These are phyloP conservation scores for Henckelia pumila DNA, from an alignment of 257 asterid species.

Conservation along the genomic window DNA sequence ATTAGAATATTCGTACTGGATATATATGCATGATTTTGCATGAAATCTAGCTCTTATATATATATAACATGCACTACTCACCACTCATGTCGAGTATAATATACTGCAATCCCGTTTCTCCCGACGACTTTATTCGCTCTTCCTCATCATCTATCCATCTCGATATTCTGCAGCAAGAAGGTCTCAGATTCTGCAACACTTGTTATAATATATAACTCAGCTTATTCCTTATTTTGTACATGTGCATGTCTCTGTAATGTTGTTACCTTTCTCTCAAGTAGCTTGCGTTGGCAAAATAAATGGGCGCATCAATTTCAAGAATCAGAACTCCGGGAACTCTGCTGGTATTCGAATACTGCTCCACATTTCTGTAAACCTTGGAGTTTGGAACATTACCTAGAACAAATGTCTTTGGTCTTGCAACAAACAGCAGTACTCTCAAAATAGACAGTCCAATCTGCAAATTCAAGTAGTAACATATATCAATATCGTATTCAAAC, in stretches of 20 bases:
- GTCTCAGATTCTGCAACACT: background rate
- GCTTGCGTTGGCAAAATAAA: constrained; percentile 79
- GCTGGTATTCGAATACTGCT: constrained; percentile 57
- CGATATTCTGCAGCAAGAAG: constrained; percentile 46
- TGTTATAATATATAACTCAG: too few species aligned
- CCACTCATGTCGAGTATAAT: constrained; percentile 82
- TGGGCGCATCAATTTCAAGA: constrained; percentile 79
- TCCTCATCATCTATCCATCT: constrained; percentile 96
- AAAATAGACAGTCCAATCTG: constrained; percentile 66
- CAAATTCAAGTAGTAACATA: background rate
- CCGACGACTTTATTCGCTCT: constrained; percentile 52
- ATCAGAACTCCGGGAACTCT: constrained; percentile 62
- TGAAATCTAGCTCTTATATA: too few species aligned
- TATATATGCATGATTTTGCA: too few species aligned
- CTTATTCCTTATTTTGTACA: too few species aligned
- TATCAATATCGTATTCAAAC: background rate
- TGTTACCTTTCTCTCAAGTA: constrained; percentile 80
- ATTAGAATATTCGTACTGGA: too few species aligned
- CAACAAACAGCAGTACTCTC: constrained; percentile 61
- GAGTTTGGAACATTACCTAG: constrained; percentile 77
- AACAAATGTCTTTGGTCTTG: constrained; percentile 71
- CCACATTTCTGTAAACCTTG: constrained; percentile 54
- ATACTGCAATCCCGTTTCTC: constrained; percentile 58
- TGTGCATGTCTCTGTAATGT: background rate
- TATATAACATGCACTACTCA: too few species aligned